A percentile compares a stretch with the other conserved stretches of the same genome.
phyloP scores from a whole-genome alignment of 2,329 filamentous ascomycete species.

The Exophiala aquamarina region DNA sequence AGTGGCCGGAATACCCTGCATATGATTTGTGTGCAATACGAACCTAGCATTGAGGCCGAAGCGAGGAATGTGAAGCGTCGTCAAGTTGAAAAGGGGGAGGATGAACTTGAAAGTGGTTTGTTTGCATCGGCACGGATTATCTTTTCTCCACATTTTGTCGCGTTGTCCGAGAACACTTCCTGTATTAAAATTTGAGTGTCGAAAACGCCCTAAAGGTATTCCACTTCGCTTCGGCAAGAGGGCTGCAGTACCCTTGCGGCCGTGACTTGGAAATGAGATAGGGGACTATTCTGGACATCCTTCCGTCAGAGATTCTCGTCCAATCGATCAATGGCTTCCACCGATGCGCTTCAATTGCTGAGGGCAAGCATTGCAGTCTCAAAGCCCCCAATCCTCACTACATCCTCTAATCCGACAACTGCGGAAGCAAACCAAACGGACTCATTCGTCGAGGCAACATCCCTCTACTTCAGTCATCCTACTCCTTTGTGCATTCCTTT shows the following conservation, averaged over 20 bases:
- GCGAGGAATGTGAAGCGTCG: no score
- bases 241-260: constrained; percentile 7
- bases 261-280: neutral
- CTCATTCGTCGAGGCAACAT: constrained; percentile 71
- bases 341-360: constrained; percentile 79
- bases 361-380: constrained; percentile 76
- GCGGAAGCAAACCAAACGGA: constrained; percentile 59
- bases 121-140: no score
- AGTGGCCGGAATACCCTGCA: neutral
- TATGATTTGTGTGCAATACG: no score
- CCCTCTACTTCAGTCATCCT: constrained; percentile 68
- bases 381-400: constrained; percentile 70
- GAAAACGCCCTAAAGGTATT: no score
- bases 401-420: constrained; percentile 62
- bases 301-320: neutral
- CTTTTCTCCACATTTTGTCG: no score
- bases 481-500: constrained; percentile 65
- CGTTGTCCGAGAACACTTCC: no score
- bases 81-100: no score
- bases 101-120: no score
- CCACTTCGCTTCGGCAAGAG: neutral
- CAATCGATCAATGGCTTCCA: constrained; percentile 51
- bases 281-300: neutral
- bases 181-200: no score
- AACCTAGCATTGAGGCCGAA: no score